Percentiles rank a stretch among this genome's conserved stretches.
phyloP scores from a whole-genome alignment of 495 filamentous ascomycete species.

The Penicillium manginii region DNA sequence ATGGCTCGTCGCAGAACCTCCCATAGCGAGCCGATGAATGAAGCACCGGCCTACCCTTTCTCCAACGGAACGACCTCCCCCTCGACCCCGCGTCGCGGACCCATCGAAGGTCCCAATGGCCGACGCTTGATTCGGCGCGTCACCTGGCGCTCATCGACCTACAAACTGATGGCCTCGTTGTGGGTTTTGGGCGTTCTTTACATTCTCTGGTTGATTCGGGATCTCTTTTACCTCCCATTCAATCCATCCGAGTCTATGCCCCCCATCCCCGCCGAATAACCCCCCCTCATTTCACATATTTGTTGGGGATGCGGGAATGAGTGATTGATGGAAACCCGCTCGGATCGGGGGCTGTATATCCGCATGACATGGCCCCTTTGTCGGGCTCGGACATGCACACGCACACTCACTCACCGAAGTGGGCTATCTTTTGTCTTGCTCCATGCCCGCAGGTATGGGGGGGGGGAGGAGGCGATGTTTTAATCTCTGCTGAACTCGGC shows the following conservation, averaged over 20 bases:
- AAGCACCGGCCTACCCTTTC: constrained; percentile 43
- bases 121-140: constrained; percentile 50
- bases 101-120: constrained; percentile 51
- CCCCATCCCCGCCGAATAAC: constrained; percentile 8
- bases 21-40: constrained; percentile 47
- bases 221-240: constrained; percentile 49
- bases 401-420: too few relatives aligned
- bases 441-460: too few relatives aligned
- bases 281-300: neutral
- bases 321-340: too few relatives aligned
- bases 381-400: too few relatives aligned
- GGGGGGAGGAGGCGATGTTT: too few relatives aligned
- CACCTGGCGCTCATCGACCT: constrained; percentile 55
- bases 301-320: too few relatives aligned
- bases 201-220: constrained; percentile 52
- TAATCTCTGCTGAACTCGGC: too few relatives aligned
- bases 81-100: constrained; percentile 39
- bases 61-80: constrained; percentile 23
- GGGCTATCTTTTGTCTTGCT: too few relatives aligned
- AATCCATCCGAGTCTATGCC: constrained; percentile 25
- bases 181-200: constrained; percentile 52
- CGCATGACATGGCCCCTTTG: too few relatives aligned
- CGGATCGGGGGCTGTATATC: too few relatives aligned
- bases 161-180: constrained; percentile 52
- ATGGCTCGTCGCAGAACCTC: constrained; percentile 52